These are phyloP conservation scores for Chaetomidium leptoderma DNA, from an alignment of 495 filamentous ascomycete species.

Conservation along the genomic window DNA sequence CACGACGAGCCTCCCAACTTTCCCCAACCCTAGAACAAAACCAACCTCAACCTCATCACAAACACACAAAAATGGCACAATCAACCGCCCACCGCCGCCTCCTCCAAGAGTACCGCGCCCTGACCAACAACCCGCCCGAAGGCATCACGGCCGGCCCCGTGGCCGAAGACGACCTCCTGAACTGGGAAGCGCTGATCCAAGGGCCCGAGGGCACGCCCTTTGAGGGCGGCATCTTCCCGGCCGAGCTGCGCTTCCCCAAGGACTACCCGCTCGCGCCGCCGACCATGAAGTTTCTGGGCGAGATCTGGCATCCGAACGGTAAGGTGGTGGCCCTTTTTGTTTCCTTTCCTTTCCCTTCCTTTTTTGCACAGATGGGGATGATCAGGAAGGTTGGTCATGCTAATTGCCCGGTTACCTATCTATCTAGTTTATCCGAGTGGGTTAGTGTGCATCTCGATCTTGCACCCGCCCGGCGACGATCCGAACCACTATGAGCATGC, in stretches of 20 bases:
- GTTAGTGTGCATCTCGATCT: constrained; percentile 93
- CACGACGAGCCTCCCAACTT: neutral
- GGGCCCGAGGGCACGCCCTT: constrained; percentile 94
- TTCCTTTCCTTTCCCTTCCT: neutral
- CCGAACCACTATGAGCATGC: constrained; percentile 98
- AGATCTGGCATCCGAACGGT: constrained; percentile 98
- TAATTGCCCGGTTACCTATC: too few species aligned
- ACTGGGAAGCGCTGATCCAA: constrained; percentile 96
- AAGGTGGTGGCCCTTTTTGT: constrained; percentile 18
- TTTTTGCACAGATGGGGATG: neutral
- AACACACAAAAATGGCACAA: constrained; percentile 47
- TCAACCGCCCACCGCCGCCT: constrained; percentile 85
- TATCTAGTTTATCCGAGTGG: constrained; percentile 81
- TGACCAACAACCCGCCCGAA: constrained; percentile 71
- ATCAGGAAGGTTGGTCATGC: neutral
- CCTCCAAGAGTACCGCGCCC: constrained; percentile 88
- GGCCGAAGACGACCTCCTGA: constrained; percentile 89
- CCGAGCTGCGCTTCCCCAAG: constrained; percentile 88
- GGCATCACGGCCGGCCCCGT: constrained; percentile 94
- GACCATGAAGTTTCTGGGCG: constrained; percentile 87
- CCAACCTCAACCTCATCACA: neutral
- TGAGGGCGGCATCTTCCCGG: constrained; percentile 89
- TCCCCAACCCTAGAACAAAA: neutral
- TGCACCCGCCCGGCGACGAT: constrained; percentile 97
- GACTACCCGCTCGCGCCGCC: constrained; percentile 94